These are phyloP conservation scores for Argentina anserina DNA, from an alignment of 306 rosid genomes.

Conservation along the genomic window DNA sequence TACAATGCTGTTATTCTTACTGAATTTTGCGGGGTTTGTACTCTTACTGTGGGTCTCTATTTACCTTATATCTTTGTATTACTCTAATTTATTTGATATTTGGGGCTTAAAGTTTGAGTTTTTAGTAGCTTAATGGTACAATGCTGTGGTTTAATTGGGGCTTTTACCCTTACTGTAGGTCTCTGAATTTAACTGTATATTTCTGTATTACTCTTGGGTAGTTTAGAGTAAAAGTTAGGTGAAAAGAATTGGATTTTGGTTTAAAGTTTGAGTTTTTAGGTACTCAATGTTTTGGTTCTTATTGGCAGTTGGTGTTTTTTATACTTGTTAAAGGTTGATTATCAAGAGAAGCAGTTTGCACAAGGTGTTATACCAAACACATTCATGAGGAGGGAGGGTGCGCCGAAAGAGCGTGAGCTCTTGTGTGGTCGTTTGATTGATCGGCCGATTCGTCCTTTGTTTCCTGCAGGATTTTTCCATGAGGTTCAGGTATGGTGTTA, in stretches of 20 bases:
- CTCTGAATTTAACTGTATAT: background rate
- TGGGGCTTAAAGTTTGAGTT: background rate
- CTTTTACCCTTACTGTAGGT: background rate
- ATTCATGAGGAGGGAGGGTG: conserved; percentile 87
- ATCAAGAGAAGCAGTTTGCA: conserved; percentile 90
- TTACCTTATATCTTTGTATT: no score
- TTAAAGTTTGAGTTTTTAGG: background rate
- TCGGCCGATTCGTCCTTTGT: conserved; percentile 86
- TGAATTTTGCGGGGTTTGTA: background rate
- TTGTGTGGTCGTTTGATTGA: conserved; percentile 85
- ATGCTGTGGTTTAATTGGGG: background rate
- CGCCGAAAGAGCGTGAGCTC: conserved; percentile 93
- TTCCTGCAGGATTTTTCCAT: conserved; percentile 85
- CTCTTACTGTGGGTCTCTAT: background rate
- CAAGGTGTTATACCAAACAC: conserved; percentile 83
- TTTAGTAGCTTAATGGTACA: background rate
- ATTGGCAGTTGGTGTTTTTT: conserved; percentile 2
- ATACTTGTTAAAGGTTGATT: conserved; percentile 64
- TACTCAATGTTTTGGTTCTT: background rate
- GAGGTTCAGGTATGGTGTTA: conserved; percentile 79
- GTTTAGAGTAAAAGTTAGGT: background rate
- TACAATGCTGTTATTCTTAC: background rate
- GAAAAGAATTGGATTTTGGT: background rate
- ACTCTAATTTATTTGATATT: background rate
- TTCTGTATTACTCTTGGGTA: background rate